Conservation (phyloP, 176 grass and related monocot species). For the Rhipidocladum racemiflorum region DNA sequence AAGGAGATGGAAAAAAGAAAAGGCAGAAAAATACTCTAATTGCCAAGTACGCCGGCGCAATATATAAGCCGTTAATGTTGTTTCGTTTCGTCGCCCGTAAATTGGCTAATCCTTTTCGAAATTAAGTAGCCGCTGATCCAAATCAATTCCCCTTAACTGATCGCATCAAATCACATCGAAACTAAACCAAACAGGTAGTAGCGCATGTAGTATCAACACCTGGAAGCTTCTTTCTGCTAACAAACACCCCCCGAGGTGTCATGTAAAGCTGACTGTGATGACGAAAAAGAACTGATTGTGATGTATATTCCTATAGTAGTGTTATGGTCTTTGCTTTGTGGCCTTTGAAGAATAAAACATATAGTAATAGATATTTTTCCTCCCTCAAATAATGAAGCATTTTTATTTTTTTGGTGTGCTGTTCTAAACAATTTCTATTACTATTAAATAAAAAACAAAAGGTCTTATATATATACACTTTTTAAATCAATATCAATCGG, state of each 20-base stretch:
- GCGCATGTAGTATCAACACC: background rate
- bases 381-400: background rate
- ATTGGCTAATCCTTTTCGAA: background rate
- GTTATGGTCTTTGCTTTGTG: background rate
- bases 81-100: background rate
- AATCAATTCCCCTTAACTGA: background rate
- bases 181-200: background rate
- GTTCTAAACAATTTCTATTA: background rate
- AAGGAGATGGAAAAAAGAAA: too few relatives aligned
- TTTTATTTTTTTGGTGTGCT: background rate
- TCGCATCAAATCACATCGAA: background rate
- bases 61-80: background rate
- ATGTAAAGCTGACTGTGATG: background rate
- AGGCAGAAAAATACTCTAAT: slow-evolving; percentile 7
- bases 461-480: background rate
- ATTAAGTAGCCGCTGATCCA: background rate
- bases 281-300: too few relatives aligned
- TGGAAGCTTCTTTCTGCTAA: background rate
- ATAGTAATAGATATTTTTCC: background rate
- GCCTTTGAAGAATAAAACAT: background rate
- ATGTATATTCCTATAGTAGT: too few relatives aligned
- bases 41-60: background rate
- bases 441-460: background rate
- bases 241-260: background rate
- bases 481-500: background rate